Percentiles rank a stretch among this genome's conserved stretches.
phyloP scores from a whole-genome alignment of 495 filamentous ascomycete genomes.

The Penicillium bovifimosum region DNA sequence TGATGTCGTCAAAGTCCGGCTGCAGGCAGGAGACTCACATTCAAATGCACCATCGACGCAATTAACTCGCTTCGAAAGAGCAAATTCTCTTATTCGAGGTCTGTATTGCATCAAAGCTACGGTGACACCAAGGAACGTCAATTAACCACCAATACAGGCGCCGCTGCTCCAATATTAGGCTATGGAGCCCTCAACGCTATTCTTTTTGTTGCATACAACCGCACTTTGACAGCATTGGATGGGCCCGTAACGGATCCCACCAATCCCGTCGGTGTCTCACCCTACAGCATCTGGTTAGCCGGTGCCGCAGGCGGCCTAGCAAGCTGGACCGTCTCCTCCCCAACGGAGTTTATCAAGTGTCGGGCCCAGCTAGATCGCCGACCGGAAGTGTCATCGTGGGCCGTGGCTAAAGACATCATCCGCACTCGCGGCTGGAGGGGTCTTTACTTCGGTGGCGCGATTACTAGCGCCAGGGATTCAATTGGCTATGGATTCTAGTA shows the following conservation, averaged over 20 bases:
- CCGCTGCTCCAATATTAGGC: conserved; percentile 74
- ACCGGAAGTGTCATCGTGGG: conserved; percentile 47
- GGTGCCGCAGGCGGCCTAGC: conserved; percentile 74
- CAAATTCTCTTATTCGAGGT: conserved; percentile 47
- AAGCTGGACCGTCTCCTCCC: conserved; percentile 74
- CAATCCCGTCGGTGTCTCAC: conserved; percentile 27
- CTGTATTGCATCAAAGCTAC: not conserved
- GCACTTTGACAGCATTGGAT: conserved; percentile 55
- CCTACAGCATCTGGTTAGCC: conserved; percentile 61
- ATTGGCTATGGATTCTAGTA: conserved; percentile 91
- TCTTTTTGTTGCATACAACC: conserved; percentile 82
- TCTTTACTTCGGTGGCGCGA: conserved; percentile 68
- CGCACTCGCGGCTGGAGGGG: conserved; percentile 59
- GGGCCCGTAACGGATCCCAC: conserved; percentile 36
- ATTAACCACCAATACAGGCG: conserved; percentile 41
- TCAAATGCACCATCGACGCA: conserved; percentile 18
- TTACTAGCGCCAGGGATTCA: conserved; percentile 76
- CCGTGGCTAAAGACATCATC: conserved; percentile 56
- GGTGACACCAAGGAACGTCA: not conserved
- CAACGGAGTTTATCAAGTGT: conserved; percentile 85
- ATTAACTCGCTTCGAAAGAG: conserved; percentile 37
- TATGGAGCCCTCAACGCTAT: conserved; percentile 87
- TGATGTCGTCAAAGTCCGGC: conserved; percentile 76
- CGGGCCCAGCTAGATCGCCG: conserved; percentile 58
- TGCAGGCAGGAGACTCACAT: conserved; percentile 56